Base-by-base conservation (phyloP, 2,329 filamentous ascomycete genomes). In the Fusarium sp. region DNA sequence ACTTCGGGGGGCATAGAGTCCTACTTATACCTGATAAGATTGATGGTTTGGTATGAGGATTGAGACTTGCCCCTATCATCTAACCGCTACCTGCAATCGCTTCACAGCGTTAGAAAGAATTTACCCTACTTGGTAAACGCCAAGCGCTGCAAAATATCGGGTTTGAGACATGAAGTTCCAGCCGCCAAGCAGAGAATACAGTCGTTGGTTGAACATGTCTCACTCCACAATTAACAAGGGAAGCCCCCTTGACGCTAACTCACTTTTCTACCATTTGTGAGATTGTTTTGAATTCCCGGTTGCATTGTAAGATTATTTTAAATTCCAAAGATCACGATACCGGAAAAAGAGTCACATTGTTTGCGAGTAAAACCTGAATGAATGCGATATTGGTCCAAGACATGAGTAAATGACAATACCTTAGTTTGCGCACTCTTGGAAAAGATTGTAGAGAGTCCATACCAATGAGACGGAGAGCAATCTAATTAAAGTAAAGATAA, bases 1-100 rank as follows among this genome's bases (percentile, higher is more conserved):
- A 7, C 10, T 27, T 43, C 54, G 59, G 52, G 25, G 47, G 49
- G 68, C 74, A 60, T 27, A 9, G 38, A 46, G 16, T 51, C 43
- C 62, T 72, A 67, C 74, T 77, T 78, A 77, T 77, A 74, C 54
- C 47, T 48, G 24, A 67, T 47, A 27, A 3, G 7, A 22, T 53
- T 27, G 13, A 16, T 30, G 30, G 15, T 3, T 25, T 20, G 12
- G 16, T 20, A 25, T 25, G 22, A 6, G 6, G 6, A 41, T 27
- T 34, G 6, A 41, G 16, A 8, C 34, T 41, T 27, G 32, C 32
- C 24, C 49, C 49, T 41, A 52, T 52, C 32, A 7, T 20, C 12
- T 27, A 16, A 11, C 6, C 18, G 24, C 25, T 25, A 52, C n/a
- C 13, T 20, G 9, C 5, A n/a, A 16, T 16, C 12, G 20, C 15